A percentile compares a stretch with the other conserved stretches of the same genome.
Evolutionary conservation across 306 rosid genomes (phyloP).

Genomic region (Potentilla sterilis): DNA sequence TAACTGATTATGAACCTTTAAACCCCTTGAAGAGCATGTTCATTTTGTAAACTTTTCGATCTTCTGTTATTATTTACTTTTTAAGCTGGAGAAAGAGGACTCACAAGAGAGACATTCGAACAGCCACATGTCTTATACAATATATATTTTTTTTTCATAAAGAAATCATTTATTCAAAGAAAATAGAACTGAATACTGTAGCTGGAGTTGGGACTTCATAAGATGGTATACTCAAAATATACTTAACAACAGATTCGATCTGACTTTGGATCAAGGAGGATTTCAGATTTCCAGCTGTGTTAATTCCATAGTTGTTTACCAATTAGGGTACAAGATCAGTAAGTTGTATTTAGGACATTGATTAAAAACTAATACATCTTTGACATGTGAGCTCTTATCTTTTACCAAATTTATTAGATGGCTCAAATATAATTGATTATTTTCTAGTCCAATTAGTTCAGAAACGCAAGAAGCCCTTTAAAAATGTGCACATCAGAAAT

Average conservation of each 20-base stretch:
- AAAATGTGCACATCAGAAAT: neutral
- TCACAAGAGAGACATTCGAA: neutral
- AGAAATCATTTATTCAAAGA: neutral
- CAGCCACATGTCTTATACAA: neutral
- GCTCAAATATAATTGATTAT: neutral
- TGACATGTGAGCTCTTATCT: neutral
- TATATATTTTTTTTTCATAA: neutral
- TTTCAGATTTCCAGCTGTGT: neutral
- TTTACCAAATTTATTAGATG: neutral
- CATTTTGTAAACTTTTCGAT: slow-evolving; percentile 13
- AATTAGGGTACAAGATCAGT: neutral
- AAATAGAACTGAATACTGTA: neutral
- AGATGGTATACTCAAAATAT: neutral
- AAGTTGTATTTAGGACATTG: neutral
- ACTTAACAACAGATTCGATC: neutral
- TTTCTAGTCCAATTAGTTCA: neutral
- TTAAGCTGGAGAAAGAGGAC: slow-evolving; percentile 22
- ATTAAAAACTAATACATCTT: neutral
- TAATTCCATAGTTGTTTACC: neutral
- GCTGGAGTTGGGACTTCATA: neutral
- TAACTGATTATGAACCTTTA: slow-evolving; percentile 21
- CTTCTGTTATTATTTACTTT: slow-evolving; percentile 21
- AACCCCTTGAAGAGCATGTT: slow-evolving; percentile 30
- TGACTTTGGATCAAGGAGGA: neutral
- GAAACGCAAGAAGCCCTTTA: neutral